A percentile compares a stretch with the other conserved stretches of the same genome.
Evolutionary conservation across 169 alveolate species (phyloP).

Genomic region (Plasmodium sp.): DNA sequence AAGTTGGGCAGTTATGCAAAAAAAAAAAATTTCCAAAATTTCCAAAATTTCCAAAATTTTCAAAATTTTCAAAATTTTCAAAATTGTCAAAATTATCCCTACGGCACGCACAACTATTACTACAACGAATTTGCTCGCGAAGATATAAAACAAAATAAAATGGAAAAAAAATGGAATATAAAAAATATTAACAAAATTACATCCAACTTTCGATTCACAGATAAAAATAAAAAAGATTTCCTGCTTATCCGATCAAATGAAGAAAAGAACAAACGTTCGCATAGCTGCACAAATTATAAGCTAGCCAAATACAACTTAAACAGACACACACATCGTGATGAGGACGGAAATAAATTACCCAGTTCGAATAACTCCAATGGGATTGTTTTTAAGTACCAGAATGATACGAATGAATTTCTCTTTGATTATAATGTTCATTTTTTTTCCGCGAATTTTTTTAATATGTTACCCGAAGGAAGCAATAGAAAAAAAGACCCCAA

Average conservation of each 20-base stretch:
- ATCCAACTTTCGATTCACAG: background rate
- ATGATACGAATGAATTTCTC: background rate
- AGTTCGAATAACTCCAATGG: conserved; percentile 2
- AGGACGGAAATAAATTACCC: background rate
- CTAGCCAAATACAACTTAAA: background rate
- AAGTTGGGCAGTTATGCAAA: background rate
- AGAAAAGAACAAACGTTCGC: conserved; percentile 1
- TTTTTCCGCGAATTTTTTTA: background rate
- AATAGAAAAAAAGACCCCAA: background rate
- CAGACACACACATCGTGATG: background rate
- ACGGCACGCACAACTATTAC: background rate
- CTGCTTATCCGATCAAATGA: background rate
- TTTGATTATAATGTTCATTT: background rate
- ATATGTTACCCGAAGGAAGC: background rate
- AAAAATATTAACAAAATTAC: conserved; percentile 32
- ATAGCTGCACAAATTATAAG: conserved; percentile 6
- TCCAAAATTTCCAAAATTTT: background rate
- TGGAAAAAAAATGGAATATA: conserved; percentile 2
- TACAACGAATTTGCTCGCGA: background rate
- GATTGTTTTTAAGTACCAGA: conserved; percentile 7
- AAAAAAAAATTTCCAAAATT: background rate
- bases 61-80: background rate
- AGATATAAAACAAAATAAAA: background rate
- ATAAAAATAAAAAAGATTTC: conserved; percentile 4
- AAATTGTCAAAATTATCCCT: background rate